These are phyloP conservation scores for Drechmeria coniospora DNA, from an alignment of 2,329 filamentous ascomycete species.

Conservation along the genomic window DNA sequence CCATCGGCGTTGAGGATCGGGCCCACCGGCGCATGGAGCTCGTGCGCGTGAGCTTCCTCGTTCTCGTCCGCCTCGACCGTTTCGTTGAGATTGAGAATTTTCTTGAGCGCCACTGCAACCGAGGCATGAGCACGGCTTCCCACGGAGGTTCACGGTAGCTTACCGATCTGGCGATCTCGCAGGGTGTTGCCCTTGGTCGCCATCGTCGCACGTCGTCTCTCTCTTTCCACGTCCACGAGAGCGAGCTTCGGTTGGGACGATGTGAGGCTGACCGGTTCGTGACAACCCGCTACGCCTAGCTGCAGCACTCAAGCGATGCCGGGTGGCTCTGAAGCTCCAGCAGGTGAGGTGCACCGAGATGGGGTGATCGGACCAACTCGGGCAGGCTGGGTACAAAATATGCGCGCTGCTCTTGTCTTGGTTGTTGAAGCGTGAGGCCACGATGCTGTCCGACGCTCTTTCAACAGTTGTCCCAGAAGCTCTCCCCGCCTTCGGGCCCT, in stretches of 20 bases:
- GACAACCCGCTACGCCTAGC: slow-evolving; percentile 3
- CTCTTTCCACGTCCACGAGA: slow-evolving; percentile 1
- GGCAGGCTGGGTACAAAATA: no score
- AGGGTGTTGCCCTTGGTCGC: slow-evolving; percentile 29
- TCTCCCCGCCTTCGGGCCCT: no score
- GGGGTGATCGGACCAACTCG: no score
- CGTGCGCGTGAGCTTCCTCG: slow-evolving; percentile 49
- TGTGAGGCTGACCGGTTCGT: no score
- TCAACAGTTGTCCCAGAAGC: no score
- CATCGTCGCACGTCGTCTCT: slow-evolving; percentile 24
- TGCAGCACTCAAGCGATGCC: no score
- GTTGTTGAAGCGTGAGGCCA: slow-evolving; percentile 6
- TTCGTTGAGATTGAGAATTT: slow-evolving; percentile 89
- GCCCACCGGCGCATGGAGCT: slow-evolving; percentile 51
- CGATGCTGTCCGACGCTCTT: no score
- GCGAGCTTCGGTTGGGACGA: no score
- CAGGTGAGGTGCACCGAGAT: no score
- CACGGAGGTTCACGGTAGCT: background rate
- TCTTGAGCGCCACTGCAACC: slow-evolving; percentile 68
- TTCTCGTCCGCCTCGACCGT: slow-evolving; percentile 41
- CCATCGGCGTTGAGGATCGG: slow-evolving; percentile 75
- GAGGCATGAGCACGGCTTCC: slow-evolving; percentile 1
- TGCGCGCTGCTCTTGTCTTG: no score
- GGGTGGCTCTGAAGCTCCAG: no score
- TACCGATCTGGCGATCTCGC: slow-evolving; percentile 36